These are phyloP conservation scores for Colletotrichum abscissum DNA, from an alignment of 2,329 filamentous ascomycete species.

Conservation along the genomic window DNA sequence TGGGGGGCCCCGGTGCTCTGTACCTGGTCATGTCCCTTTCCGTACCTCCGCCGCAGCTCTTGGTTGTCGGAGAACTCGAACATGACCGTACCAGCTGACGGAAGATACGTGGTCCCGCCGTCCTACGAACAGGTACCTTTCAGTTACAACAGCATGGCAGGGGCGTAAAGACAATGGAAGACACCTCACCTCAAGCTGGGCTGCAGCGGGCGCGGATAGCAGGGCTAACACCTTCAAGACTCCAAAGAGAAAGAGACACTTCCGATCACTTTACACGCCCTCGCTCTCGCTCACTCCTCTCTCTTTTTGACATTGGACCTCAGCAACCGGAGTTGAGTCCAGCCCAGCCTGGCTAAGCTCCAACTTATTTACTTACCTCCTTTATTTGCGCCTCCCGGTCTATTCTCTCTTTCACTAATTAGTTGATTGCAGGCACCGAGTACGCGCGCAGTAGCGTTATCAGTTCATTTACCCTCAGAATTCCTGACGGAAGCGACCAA, in stretches of 20 bases:
- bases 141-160: background rate
- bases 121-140: background rate
- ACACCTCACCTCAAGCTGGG: background rate
- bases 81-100: background rate
- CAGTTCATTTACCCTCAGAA: background rate
- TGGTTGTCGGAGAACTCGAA: conserved; percentile 1
- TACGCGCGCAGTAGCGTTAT: background rate
- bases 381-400: conserved; percentile 7
- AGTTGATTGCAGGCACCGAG: background rate
- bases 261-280: background rate
- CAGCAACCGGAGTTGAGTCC: conserved; percentile 18
- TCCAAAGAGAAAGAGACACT: background rate
- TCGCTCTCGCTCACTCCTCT: conserved; percentile 1
- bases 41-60: conserved; percentile 1
- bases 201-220: background rate
- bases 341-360: background rate
- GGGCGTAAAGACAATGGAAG: background rate
- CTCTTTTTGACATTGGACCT: background rate
- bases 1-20: background rate
- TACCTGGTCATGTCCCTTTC: conserved; percentile 2
- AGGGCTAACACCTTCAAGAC: background rate
- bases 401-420: background rate
- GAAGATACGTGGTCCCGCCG: background rate
- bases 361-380: background rate
- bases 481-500: conserved; percentile 26